Percentiles rank a stretch among this genome's conserved stretches.
Evolutionary conservation across 768 basidiomycete genomes (phyloP).

Genomic region (Cystofilobasidium capitatum): DNA sequence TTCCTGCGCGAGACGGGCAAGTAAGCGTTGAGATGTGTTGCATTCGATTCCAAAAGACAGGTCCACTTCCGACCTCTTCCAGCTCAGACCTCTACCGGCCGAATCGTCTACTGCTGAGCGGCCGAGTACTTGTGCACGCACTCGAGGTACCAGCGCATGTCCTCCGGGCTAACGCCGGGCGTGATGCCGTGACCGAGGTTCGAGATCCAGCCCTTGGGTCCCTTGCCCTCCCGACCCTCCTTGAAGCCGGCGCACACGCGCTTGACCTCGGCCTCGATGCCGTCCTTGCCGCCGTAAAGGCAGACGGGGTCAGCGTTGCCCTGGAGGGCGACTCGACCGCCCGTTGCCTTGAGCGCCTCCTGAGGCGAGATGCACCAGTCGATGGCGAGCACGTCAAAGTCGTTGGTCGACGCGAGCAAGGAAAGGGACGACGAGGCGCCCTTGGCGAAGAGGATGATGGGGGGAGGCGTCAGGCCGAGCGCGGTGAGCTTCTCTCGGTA

Average conservation of each 20-base stretch:
- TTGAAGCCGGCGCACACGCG: slow-evolving; percentile 70
- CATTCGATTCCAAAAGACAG: too few species aligned
- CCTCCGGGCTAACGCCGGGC: slow-evolving; percentile 84
- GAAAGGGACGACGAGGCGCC: slow-evolving; percentile 70
- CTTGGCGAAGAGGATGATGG: slow-evolving; percentile 90
- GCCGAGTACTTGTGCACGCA: slow-evolving; percentile 46
- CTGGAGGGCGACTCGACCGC: slow-evolving; percentile 56
- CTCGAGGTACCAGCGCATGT: slow-evolving; percentile 80
- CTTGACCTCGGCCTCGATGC: slow-evolving; percentile 77
- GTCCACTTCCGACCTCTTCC: too few species aligned
- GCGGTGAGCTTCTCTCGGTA: slow-evolving; percentile 54
- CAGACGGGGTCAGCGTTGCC: slow-evolving; percentile 88
- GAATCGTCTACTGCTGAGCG: not conserved
- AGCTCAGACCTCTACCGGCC: too few species aligned
- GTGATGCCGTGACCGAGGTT: slow-evolving; percentile 97
- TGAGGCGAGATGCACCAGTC: slow-evolving; percentile 82
- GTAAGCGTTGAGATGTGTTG: too few species aligned
- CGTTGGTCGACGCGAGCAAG: slow-evolving; percentile 51
- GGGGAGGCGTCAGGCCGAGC: slow-evolving; percentile 51
- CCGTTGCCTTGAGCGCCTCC: slow-evolving; percentile 57
- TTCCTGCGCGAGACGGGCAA: not conserved
- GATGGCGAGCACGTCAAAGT: slow-evolving; percentile 80
- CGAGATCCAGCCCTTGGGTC: slow-evolving; percentile 74
- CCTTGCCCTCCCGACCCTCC: slow-evolving; percentile 43
- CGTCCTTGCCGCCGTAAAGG: slow-evolving; percentile 72